Evolutionary conservation across 23 red algal species (phyloP), one percentile per base, ranked within the genome.

Genomic region (Porphyridium purpureum): DNA sequence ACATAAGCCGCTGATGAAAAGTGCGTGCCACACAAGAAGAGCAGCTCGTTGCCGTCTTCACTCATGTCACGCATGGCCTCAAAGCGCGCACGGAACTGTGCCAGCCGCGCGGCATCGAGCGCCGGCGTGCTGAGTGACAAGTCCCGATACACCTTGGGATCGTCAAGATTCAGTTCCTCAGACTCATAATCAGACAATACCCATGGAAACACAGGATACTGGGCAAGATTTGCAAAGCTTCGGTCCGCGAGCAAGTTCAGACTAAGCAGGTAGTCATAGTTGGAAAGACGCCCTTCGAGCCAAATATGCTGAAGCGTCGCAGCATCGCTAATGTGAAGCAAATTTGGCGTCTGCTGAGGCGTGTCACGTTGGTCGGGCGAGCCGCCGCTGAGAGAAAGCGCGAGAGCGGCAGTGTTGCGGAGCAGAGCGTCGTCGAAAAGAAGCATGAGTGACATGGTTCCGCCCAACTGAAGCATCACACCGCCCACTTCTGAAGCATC

Each of bases 131-230:
- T 44, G 11, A 11, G 11, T 14, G 62, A 64, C n/a, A 88, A 53
- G 31, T 88, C 72, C 5, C 82, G 71, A 42, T 73, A 88, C 1
- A 56, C 69, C 31, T 35, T 38, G 15, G 60, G 30, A 27, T 62
- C 35, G 31, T 35, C 55, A 35, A 88, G 60, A 24, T 88, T 69
- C 31, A 88, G 52, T 24, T 52, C 5, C 14, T 0, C 33, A 28
- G 62, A 73, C 4, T 40, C 30, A 25, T 88, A 88, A 47, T 88
- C 82, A 33, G 55, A 48, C 15, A 88, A 28, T 29, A 88, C 67
- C 82, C 82, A 88, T 14, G 82, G 82, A 50, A 88, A 88, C 7
- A 88, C 70, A 0, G 82, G 82, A 53, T 88, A 88, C 56, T 88
- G 82, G 14, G 72, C 66, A 22, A 88, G 49, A 31, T 88, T 69